Evolutionary conservation across 2,329 filamentous ascomycete species (phyloP).

Genomic region (Penicillium italicum): DNA sequence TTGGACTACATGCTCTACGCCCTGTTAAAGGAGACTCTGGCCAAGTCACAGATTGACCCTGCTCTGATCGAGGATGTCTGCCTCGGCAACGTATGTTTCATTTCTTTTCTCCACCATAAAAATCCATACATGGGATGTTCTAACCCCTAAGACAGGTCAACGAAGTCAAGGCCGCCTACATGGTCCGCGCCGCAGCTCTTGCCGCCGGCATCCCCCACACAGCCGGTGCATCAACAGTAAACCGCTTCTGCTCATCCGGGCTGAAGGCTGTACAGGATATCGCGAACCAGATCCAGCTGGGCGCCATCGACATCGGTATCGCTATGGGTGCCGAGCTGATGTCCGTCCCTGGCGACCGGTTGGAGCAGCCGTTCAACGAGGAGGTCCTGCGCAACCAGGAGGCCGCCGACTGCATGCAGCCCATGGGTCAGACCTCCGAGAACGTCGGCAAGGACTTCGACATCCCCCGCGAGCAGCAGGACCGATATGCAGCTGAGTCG

Average conservation of each 20-base stretch:
- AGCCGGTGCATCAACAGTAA: constrained; percentile 72
- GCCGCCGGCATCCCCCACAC: constrained; percentile 94
- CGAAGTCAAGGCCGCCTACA: constrained; percentile 83
- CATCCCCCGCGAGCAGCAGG: constrained; percentile 74
- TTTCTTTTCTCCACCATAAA: background rate
- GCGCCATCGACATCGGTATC: constrained; percentile 81
- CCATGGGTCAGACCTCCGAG: constrained; percentile 98
- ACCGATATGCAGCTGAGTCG: constrained; percentile 80
- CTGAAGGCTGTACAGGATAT: constrained; percentile 95
- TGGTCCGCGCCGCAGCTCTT: constrained; percentile 80
- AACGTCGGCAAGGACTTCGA: constrained; percentile 91
- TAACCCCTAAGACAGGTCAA: constrained; percentile 55
- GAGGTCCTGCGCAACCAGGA: constrained; percentile 74
- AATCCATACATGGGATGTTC: background rate
- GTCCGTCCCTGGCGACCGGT: constrained; percentile 67
- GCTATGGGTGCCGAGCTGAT: constrained; percentile 88
- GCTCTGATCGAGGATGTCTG: constrained; percentile 83
- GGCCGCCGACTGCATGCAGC: constrained; percentile 79
- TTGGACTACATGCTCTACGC: constrained; percentile 84
- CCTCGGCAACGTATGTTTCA: constrained; percentile 72
- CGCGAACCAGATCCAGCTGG: constrained; percentile 75
- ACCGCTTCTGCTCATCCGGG: constrained; percentile 96
- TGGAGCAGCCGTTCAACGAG: constrained; percentile 71
- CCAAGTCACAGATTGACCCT: constrained; percentile 73
- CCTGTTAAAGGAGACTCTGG: constrained; percentile 70